phyloP scores from a whole-genome alignment of 805 yeast genomes.

The Saturnispora kantuleensis region DNA sequence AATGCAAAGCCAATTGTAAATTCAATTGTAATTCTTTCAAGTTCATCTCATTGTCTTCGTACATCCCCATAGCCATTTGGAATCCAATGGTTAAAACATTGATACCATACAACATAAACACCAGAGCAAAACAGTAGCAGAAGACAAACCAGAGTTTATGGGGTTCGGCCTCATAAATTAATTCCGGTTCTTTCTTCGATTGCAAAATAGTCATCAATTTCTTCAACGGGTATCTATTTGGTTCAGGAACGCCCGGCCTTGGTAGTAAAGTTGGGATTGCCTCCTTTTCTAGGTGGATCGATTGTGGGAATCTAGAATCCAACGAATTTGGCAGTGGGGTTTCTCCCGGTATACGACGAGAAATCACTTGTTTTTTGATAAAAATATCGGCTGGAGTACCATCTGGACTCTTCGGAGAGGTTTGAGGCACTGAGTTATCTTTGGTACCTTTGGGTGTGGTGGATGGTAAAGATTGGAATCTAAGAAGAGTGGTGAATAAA shows the following conservation, averaged over 20 bases:
- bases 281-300: conserved; percentile 55
- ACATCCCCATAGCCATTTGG: conserved; percentile 20
- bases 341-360: conserved; percentile 49
- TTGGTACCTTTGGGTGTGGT: not conserved
- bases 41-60: conserved; percentile 24
- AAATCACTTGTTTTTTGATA: conserved; percentile 25
- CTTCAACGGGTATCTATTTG: conserved; percentile 47
- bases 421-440: not conserved
- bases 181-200: conserved; percentile 51
- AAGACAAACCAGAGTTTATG: conserved; percentile 66
- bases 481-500: too few relatives aligned
- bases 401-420: not conserved
- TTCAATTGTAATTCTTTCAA: conserved; percentile 18
- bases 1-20: conserved; percentile 20
- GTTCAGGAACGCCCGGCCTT: conserved; percentile 68
- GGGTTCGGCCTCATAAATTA: conserved; percentile 76
- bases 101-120: conserved; percentile 59
- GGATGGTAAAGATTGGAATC: too few relatives aligned
- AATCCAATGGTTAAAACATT: conserved; percentile 29
- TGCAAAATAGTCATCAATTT: conserved; percentile 50
- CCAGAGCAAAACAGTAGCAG: conserved; percentile 58
- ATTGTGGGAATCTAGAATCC: conserved; percentile 49
- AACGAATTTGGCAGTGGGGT: conserved; percentile 35
- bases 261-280: conserved; percentile 60
- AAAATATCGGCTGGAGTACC: conserved; percentile 16